phyloP scores from a whole-genome alignment of 352 stramenopile genomes.

The Aphanomyces cochlioides region DNA sequence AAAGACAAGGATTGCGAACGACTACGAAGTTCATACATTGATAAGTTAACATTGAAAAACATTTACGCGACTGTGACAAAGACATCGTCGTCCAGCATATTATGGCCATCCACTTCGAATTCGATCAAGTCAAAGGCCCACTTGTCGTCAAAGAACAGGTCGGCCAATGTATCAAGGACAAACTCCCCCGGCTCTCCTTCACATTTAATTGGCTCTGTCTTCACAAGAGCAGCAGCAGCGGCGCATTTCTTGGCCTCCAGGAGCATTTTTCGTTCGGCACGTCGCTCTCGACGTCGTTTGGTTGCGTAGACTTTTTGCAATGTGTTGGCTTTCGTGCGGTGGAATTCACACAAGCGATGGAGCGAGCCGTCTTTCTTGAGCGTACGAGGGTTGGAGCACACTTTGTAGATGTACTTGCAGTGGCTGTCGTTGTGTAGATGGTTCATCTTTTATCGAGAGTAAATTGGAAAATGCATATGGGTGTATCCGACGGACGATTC shows the following conservation, averaged over 20 bases:
- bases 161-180: no score
- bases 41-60: not conserved
- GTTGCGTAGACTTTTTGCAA: not conserved
- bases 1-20: no score
- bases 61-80: not conserved
- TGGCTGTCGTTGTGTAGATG: not conserved
- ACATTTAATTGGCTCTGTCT: no score
- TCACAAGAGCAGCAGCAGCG: no score
- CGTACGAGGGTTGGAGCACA: not conserved
- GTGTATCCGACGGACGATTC: no score
- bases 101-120: not conserved
- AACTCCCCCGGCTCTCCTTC: no score
- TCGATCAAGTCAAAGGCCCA: not conserved
- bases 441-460: no score
- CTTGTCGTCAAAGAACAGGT: not conserved
- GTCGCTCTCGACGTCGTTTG: not conserved
- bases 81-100: not conserved
- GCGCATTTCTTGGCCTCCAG: not conserved
- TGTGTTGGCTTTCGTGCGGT: not conserved
- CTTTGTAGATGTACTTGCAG: slow-evolving; percentile 1
- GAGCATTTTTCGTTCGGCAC: not conserved
- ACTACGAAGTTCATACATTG: not conserved
- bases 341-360: not conserved
- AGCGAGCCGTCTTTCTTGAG: not conserved
- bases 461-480: no score